A percentile compares a stretch with the other conserved stretches of the same genome.
phyloP scores from a whole-genome alignment of 2,329 filamentous ascomycete species.

The Arthrinium phaeospermum region DNA sequence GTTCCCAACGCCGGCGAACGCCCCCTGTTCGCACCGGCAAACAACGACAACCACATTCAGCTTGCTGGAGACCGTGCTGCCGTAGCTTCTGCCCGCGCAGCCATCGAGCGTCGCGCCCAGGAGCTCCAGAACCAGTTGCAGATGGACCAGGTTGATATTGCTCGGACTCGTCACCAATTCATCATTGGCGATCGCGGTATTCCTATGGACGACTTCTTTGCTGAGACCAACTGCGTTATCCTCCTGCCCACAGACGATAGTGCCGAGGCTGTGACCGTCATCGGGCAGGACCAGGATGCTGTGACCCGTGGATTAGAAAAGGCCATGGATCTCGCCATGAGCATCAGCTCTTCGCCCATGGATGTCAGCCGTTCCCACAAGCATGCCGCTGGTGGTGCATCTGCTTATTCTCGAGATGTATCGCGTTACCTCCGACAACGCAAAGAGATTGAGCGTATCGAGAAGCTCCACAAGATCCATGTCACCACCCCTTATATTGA shows the following conservation, averaged over 20 bases:
- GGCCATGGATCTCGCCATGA: conserved; percentile 86
- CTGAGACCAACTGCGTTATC: conserved; percentile 88
- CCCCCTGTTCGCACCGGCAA: conserved; percentile 73
- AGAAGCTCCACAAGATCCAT: conserved; percentile 80
- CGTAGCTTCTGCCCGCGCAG: conserved; percentile 78
- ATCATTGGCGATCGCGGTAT: conserved; percentile 86
- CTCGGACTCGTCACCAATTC: conserved; percentile 90
- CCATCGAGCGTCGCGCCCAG: conserved; percentile 79
- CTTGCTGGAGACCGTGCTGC: conserved; percentile 85
- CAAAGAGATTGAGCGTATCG: conserved; percentile 80
- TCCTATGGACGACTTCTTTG: conserved; percentile 83
- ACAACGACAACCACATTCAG: conserved; percentile 78
- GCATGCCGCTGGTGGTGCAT: conserved; percentile 69
- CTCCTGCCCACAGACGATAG: conserved; percentile 77
- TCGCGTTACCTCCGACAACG: conserved; percentile 87
- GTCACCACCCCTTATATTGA: conserved; percentile 79
- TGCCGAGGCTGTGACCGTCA: conserved; percentile 82
- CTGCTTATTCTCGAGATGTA: conserved; percentile 81
- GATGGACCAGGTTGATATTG: conserved; percentile 80
- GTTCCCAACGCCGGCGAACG: conserved; percentile 66
- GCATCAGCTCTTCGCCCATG: conserved; percentile 83
- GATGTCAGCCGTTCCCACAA: conserved; percentile 83
- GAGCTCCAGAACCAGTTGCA: conserved; percentile 78
- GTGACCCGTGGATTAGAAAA: conserved; percentile 79
- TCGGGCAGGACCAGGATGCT: conserved; percentile 73